These are phyloP conservation scores for Saksenaea vasiformis DNA, from an alignment of 371 early-diverging fungal species.

Conservation along the genomic window DNA sequence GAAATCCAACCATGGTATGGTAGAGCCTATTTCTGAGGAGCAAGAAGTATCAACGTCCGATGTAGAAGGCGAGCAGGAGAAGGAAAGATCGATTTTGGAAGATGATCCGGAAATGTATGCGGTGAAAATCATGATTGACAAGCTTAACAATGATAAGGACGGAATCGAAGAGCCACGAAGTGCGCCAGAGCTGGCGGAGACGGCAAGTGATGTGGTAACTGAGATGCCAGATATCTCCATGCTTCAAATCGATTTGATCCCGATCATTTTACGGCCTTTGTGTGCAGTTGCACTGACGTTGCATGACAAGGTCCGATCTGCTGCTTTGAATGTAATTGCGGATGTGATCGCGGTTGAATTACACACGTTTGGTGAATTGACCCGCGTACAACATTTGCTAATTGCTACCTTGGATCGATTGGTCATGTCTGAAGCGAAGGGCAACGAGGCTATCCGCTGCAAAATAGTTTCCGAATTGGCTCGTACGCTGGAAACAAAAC, in stretches of 20 bases:
- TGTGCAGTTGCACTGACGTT: conserved; percentile 62
- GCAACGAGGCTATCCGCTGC: conserved; percentile 44
- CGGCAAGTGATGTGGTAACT: neutral
- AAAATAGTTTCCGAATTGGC: conserved; percentile 37
- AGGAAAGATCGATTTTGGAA: conserved; percentile 10
- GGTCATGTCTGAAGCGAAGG: conserved; percentile 61
- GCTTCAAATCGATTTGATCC: conserved; percentile 53
- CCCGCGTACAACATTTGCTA: conserved; percentile 57
- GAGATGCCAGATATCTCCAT: conserved; percentile 21
- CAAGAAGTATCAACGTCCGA: conserved; percentile 6
- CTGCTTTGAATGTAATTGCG: conserved; percentile 60
- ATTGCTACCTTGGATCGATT: conserved; percentile 66
- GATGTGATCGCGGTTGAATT: conserved; percentile 69
- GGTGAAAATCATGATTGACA: conserved; percentile 21
- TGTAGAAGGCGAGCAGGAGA: conserved; percentile 8
- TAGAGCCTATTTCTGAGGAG: conserved; percentile 13
- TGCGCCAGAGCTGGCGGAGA: neutral
- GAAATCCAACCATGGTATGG: neutral
- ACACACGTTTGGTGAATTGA: conserved; percentile 49
- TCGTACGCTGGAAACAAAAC: conserved; percentile 27
- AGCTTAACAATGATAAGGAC: conserved; percentile 14
- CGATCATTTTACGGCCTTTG: conserved; percentile 61
- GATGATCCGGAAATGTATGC: conserved; percentile 14
- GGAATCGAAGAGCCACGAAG: neutral
- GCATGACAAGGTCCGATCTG: conserved; percentile 58